Evolutionary conservation across 371 early-diverging fungal genomes (phyloP).

Genomic region (Mucor plumbeus): DNA sequence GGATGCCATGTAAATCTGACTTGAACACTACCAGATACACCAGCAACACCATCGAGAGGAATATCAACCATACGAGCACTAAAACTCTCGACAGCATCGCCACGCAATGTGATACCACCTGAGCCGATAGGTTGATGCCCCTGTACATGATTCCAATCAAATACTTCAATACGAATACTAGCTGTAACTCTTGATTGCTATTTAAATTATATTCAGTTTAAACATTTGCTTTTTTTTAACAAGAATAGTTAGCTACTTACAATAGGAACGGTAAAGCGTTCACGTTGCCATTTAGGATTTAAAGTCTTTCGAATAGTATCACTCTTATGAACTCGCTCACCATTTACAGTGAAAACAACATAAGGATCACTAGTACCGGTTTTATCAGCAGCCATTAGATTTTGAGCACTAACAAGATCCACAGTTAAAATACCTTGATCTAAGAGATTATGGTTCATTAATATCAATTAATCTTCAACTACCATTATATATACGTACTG

Average conservation of each 20-base stretch:
- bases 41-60: conserved; percentile 51
- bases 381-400: conserved; percentile 61
- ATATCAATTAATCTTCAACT: not conserved
- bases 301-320: conserved; percentile 78
- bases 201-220: not conserved
- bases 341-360: conserved; percentile 75
- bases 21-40: conserved; percentile 45
- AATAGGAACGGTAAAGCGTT: conserved; percentile 71
- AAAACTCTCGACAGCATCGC: conserved; percentile 50
- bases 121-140: conserved; percentile 54
- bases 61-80: conserved; percentile 38
- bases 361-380: conserved; percentile 82
- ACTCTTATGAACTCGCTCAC: conserved; percentile 80
- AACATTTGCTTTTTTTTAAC: too few species aligned
- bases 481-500: conserved; percentile 14
- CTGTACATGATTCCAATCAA: conserved; percentile 82
- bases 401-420: conserved; percentile 50
- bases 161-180: conserved; percentile 75
- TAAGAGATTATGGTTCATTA: not conserved
- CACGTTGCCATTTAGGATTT: conserved; percentile 81
- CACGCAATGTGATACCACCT: conserved; percentile 49
- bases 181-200: conserved; percentile 64
- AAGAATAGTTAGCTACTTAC: conserved; percentile 40
- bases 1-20: conserved; percentile 55
- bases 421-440: conserved; percentile 58